Conservation (phyloP, 345 rosid species). For the Geranium rotundifolium region DNA sequence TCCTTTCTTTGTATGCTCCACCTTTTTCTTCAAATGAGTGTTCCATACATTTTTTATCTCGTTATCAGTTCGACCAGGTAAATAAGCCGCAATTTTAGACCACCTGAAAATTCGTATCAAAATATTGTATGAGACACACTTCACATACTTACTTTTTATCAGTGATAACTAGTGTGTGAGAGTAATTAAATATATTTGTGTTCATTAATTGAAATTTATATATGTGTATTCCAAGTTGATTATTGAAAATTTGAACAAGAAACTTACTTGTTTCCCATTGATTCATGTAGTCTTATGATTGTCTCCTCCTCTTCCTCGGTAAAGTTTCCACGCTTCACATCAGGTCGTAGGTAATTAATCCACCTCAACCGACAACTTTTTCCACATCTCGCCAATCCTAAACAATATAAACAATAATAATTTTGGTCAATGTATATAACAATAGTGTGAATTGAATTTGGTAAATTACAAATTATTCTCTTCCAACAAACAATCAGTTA, state of each 20-base stretch:
- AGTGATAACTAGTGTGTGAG: neutral
- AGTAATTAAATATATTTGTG: neutral
- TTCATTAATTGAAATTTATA: neutral
- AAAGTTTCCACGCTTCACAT: constrained; percentile 75
- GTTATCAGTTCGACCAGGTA: constrained; percentile 86
- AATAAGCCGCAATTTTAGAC: constrained; percentile 74
- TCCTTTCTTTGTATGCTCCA: constrained; percentile 7
- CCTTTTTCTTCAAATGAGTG: constrained; percentile 62
- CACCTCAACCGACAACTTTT: constrained; percentile 90
- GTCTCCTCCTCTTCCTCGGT: constrained; percentile 61
- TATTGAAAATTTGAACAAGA: neutral
- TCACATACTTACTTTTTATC: neutral
- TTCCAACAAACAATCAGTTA: too few relatives aligned
- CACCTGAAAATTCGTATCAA: constrained; percentile 38
- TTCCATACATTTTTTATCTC: constrained; percentile 94
- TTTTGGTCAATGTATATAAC: too few relatives aligned
- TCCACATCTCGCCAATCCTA: constrained; percentile 77
- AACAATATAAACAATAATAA: neutral
- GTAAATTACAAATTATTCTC: too few relatives aligned
- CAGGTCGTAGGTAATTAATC: constrained; percentile 87
- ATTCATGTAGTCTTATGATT: constrained; percentile 44
- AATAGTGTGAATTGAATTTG: too few relatives aligned
- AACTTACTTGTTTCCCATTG: constrained; percentile 66
- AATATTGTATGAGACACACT: neutral
- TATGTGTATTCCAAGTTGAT: neutral